phyloP scores from a whole-genome alignment of 2,329 filamentous ascomycete genomes.

The Alternaria panax region DNA sequence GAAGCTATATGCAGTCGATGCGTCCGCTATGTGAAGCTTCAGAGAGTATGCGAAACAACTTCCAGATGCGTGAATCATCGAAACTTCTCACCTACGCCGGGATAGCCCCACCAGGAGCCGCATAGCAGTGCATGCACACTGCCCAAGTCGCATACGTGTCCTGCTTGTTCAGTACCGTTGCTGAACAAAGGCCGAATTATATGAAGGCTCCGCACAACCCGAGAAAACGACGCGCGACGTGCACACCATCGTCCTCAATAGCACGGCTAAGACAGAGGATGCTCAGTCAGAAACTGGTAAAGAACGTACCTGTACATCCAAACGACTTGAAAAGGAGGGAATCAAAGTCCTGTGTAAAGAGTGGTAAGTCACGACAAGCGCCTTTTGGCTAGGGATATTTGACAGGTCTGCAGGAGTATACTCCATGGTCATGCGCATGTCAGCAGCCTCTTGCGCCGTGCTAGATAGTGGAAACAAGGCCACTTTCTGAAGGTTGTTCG shows the following conservation, averaged over 20 bases:
- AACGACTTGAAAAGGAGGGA: neutral
- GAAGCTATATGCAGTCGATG: conserved; percentile 3
- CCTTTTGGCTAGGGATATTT: neutral
- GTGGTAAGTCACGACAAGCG: neutral
- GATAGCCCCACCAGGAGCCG: neutral
- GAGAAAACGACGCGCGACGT: neutral
- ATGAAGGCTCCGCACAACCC: neutral
- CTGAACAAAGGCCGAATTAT: neutral
- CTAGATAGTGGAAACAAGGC: neutral
- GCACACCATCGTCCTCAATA: neutral
- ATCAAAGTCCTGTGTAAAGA: neutral
- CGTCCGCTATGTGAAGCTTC: conserved; percentile 1
- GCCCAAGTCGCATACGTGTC: neutral
- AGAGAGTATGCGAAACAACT: neutral
- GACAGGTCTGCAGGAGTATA: neutral
- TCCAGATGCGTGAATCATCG: neutral
- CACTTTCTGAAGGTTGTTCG: neutral
- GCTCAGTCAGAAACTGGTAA: neutral
- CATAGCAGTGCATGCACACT: neutral
- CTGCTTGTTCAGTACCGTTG: neutral
- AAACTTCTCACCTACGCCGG: neutral
- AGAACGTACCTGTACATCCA: neutral
- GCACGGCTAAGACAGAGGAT: neutral
- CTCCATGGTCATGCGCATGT: neutral
- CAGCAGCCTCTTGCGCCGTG: neutral